Conservation (phyloP, 345 rosid species). For the Murraya paniculata region DNA sequence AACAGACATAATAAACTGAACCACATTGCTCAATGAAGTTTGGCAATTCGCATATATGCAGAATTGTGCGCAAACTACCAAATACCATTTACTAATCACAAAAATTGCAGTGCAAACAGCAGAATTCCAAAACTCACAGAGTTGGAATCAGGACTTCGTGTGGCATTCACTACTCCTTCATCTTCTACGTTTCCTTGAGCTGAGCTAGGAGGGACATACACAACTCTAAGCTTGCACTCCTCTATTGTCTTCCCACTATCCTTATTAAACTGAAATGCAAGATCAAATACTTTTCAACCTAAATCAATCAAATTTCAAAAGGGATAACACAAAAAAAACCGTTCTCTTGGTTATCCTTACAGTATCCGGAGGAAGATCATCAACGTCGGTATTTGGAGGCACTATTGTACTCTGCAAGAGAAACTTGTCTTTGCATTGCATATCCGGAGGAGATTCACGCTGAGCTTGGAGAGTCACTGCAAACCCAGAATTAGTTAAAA, state of each 20-base stretch:
- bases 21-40: background rate
- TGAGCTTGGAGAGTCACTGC: conserved; percentile 96
- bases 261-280: conserved; percentile 61
- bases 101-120: background rate
- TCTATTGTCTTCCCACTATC: conserved; percentile 63
- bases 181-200: conserved; percentile 52
- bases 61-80: background rate
- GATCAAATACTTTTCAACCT: conserved; percentile 10
- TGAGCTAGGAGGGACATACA: conserved; percentile 53
- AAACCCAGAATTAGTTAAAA: conserved; percentile 20
- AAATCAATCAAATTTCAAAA: background rate
- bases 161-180: conserved; percentile 42
- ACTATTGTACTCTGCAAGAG: conserved; percentile 86
- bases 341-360: conserved; percentile 42
- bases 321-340: background rate
- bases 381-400: conserved; percentile 69
- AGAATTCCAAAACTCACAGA: conserved; percentile 48
- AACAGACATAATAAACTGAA: background rate
- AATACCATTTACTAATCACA: background rate
- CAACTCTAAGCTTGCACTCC: conserved; percentile 86
- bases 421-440: conserved; percentile 98
- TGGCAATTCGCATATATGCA: background rate
- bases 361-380: conserved; percentile 81
- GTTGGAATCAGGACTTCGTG: conserved; percentile 48
- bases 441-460: conserved; percentile 66